phyloP scores from a whole-genome alignment of 495 filamentous ascomycete genomes.

The Penicillium simplicissimum region DNA sequence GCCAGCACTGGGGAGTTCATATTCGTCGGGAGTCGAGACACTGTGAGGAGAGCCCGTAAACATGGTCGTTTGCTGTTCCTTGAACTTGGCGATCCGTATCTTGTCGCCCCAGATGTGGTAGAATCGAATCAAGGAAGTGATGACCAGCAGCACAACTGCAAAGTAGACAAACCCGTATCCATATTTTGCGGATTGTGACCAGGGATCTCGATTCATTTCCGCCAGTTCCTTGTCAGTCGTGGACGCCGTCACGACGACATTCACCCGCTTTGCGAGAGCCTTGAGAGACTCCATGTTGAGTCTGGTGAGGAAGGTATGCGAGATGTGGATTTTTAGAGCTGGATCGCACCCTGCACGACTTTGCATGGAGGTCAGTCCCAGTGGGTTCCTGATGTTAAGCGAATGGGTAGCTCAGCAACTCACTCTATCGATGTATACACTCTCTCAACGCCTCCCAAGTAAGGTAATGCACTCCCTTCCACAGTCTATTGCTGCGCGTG shows the following conservation, averaged over 20 bases:
- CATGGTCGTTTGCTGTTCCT: constrained; percentile 63
- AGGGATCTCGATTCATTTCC: constrained; percentile 77
- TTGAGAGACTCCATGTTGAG: constrained; percentile 22
- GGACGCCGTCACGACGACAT: constrained; percentile 67
- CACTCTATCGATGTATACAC: constrained; percentile 6
- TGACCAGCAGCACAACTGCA: constrained; percentile 64
- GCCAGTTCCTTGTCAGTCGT: constrained; percentile 70
- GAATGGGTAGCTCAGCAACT: not conserved
- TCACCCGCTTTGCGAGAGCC: constrained; percentile 68
- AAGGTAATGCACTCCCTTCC: constrained; percentile 1
- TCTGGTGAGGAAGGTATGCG: not conserved
- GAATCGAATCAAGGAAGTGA: constrained; percentile 64
- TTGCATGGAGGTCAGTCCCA: not conserved
- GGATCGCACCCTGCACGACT: constrained; percentile 2
- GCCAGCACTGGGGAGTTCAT: constrained; percentile 65
- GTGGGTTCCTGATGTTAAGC: not conserved
- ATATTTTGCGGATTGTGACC: constrained; percentile 80
- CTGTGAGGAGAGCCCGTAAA: constrained; percentile 37
- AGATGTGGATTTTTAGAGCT: not conserved
- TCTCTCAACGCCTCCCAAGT: not conserved
- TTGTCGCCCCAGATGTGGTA: constrained; percentile 89
- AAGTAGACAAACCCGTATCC: constrained; percentile 88
- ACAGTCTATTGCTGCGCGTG: constrained; percentile 11
- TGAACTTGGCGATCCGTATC: constrained; percentile 78
- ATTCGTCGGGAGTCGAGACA: constrained; percentile 61